Evolutionary conservation across 306 rosid genomes (phyloP).

Genomic region (Oxytropis ochrocephala): DNA sequence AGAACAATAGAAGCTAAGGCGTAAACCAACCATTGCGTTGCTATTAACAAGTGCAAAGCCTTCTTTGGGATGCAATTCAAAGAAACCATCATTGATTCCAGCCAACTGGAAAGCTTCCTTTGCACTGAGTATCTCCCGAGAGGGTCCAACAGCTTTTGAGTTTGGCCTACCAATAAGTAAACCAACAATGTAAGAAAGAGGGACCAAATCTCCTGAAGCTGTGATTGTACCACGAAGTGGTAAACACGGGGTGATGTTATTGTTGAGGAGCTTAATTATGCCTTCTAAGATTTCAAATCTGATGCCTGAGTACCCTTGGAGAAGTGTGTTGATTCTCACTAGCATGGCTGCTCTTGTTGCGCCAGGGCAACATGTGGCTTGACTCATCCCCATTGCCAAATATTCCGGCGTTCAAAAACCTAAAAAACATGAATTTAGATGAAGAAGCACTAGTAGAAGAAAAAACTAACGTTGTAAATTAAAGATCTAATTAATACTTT

Average conservation of each 20-base stretch:
- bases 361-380: constrained; percentile 55
- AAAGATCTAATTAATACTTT: too few relatives aligned
- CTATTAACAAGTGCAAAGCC: too few relatives aligned
- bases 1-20: too few relatives aligned
- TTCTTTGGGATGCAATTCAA: too few relatives aligned
- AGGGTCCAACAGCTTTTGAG: constrained; percentile 23
- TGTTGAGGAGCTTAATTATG: constrained; percentile 41
- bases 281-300: constrained; percentile 44
- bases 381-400: constrained; percentile 61
- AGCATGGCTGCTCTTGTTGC: constrained; percentile 74
- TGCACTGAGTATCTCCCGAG: constrained; percentile 30
- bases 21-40: too few relatives aligned
- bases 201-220: constrained; percentile 78
- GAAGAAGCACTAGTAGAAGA: background rate
- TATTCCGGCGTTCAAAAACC: constrained; percentile 74
- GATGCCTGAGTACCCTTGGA: constrained; percentile 71
- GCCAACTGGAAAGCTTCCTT: background rate
- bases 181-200: constrained; percentile 79
- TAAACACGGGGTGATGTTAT: constrained; percentile 62
- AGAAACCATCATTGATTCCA: too few relatives aligned
- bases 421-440: background rate
- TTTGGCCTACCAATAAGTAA: constrained; percentile 57
- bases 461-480: too few relatives aligned
- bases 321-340: constrained; percentile 26
- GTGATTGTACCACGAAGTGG: constrained; percentile 81